These are phyloP conservation scores for Isatis lusitanica DNA, from an alignment of 441 rosid genomes.

Conservation along the genomic window DNA sequence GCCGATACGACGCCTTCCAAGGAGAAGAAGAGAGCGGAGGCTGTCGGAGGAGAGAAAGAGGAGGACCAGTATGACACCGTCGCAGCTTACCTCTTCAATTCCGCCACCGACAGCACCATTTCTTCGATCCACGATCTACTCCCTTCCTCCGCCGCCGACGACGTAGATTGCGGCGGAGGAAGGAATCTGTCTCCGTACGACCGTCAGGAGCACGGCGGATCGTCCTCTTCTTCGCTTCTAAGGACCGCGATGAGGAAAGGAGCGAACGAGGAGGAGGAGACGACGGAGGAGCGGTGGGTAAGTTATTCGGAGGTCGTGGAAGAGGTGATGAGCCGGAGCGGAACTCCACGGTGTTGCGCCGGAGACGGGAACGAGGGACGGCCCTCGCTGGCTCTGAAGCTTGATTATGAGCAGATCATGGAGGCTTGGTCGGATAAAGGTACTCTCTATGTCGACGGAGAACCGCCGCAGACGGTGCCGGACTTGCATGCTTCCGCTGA, in stretches of 20 bases:
- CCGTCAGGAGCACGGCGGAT: constrained; percentile 18
- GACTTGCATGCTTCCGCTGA: constrained; percentile 47
- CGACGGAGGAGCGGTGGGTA: constrained; percentile 77
- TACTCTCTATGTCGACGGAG: constrained; percentile 58
- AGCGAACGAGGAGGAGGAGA: constrained; percentile 50
- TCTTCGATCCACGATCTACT: constrained; percentile 63
- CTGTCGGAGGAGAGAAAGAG: constrained; percentile 21
- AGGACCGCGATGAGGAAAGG: constrained; percentile 72
- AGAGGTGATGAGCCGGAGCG: constrained; percentile 70
- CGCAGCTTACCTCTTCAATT: constrained; percentile 50
- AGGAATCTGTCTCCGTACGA: constrained; percentile 37
- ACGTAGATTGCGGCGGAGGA: constrained; percentile 37
- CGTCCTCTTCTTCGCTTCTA: constrained; percentile 40
- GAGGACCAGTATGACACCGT: constrained; percentile 48
- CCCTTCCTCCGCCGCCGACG: constrained; percentile 37
- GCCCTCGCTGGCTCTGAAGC: constrained; percentile 59
- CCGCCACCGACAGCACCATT: constrained; percentile 52
- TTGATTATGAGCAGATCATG: constrained; percentile 78
- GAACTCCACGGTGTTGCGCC: constrained; percentile 40
- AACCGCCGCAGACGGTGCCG: constrained; percentile 75
- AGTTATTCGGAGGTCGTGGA: constrained; percentile 78
- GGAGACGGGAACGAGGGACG: constrained; percentile 28
- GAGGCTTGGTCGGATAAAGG: constrained; percentile 86
- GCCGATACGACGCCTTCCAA: neutral
- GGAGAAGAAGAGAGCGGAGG: constrained; percentile 21